phyloP scores from a whole-genome alignment of 148 eudicot genomes.

The Cornus kousa region DNA sequence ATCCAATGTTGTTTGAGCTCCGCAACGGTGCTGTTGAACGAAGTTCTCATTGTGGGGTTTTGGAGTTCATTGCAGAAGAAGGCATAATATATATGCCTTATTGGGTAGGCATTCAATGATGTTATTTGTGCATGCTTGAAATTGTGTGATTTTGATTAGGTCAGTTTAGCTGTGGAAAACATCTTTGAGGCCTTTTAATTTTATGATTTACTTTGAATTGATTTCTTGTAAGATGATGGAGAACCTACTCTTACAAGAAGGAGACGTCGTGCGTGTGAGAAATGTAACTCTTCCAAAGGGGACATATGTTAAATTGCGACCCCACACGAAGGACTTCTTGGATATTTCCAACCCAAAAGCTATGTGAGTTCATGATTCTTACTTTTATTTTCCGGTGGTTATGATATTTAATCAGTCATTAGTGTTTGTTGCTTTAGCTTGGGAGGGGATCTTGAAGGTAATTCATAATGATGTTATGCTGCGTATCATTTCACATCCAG shows the following conservation, averaged over 20 bases:
- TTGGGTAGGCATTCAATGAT: slow-evolving; percentile 52
- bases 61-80: slow-evolving; percentile 98
- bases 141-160: slow-evolving; percentile 1
- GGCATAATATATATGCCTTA: slow-evolving; percentile 99
- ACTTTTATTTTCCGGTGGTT: neutral
- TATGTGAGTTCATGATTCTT: slow-evolving; percentile 55
- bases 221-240: slow-evolving; percentile 83
- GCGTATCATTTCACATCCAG: too few relatives aligned
- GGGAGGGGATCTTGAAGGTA: too few relatives aligned
- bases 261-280: slow-evolving; percentile 77
- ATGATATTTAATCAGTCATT: too few relatives aligned
- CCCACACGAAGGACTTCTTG: slow-evolving; percentile 89
- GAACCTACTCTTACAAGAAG: slow-evolving; percentile 87
- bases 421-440: too few relatives aligned
- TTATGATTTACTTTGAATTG: neutral
- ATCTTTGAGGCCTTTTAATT: neutral
- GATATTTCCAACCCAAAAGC: slow-evolving; percentile 97
- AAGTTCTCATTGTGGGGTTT: slow-evolving; percentile 90
- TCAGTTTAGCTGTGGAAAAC: neutral
- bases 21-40: slow-evolving; percentile 66
- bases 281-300: slow-evolving; percentile 93
- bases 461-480: too few relatives aligned
- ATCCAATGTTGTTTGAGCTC: slow-evolving; percentile 90
- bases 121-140: neutral
- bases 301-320: slow-evolving; percentile 86